Percentiles rank a stretch among this genome's conserved stretches.
These are phyloP conservation scores for Euphorbia neoarborescens DNA, from an alignment of 441 rosid genomes.

Conservation along the genomic window DNA sequence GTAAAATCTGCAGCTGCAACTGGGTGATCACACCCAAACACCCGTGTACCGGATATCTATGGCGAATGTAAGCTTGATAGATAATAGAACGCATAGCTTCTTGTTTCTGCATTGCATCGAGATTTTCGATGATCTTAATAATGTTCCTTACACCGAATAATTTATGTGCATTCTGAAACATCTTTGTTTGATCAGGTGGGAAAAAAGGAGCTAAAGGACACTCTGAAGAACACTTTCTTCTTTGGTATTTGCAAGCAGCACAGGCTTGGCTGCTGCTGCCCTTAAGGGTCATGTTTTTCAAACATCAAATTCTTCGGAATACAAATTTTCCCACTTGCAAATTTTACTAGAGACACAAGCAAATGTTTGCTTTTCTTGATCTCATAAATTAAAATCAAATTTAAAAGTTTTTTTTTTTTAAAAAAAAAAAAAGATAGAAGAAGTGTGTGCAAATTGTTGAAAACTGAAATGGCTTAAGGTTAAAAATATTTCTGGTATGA, in stretches of 20 bases:
- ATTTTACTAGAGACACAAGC: neutral
- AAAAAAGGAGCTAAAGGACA: constrained; percentile 73
- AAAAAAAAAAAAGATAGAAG: constrained; percentile 1
- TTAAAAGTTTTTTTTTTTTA: neutral
- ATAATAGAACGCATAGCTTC: constrained; percentile 82
- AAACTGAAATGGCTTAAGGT: constrained; percentile 30
- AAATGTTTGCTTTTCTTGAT: neutral
- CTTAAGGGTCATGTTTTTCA: constrained; percentile 59
- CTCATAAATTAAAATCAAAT: neutral
- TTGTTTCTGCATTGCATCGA: constrained; percentile 37
- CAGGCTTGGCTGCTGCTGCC: constrained; percentile 83
- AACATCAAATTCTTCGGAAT: constrained; percentile 20
- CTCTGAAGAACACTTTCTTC: constrained; percentile 56
- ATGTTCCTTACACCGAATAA: constrained; percentile 77
- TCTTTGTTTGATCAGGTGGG: constrained; percentile 58
- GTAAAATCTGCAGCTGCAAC: constrained; percentile 37
- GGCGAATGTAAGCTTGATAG: constrained; percentile 59
- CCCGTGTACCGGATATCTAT: constrained; percentile 68
- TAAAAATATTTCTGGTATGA: constrained; percentile 31
- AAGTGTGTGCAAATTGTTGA: neutral
- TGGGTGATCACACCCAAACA: constrained; percentile 53
- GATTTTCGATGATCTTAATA: constrained; percentile 41
- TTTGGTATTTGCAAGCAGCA: constrained; percentile 84
- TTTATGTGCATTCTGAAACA: constrained; percentile 67
- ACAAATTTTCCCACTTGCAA: neutral